Evolutionary conservation across 2,329 filamentous ascomycete genomes (phyloP).

Genomic region (Coleophoma eucalyptorum): DNA sequence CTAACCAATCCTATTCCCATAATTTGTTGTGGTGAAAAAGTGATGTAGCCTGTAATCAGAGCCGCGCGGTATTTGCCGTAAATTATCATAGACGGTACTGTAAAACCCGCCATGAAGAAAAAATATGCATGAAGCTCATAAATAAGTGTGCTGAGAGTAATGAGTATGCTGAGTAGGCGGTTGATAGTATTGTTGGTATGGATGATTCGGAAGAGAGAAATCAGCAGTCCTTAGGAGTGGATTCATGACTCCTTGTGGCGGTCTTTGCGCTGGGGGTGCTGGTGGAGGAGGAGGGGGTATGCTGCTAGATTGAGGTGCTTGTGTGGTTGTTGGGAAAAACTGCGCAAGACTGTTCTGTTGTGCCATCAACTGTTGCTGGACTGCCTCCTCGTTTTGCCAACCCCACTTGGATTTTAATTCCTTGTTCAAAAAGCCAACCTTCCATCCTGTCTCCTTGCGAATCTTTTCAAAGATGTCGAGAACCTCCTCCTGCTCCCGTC

Average conservation of each 20-base stretch:
- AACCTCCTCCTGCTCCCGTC: slow-evolving; percentile 76
- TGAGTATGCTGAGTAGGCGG: slow-evolving; percentile 52
- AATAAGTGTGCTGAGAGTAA: slow-evolving; percentile 20
- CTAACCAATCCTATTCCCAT: no score
- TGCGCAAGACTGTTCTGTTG: slow-evolving; percentile 20
- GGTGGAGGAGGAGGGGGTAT: slow-evolving; percentile 18
- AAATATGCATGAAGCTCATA: slow-evolving; percentile 6
- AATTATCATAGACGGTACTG: neutral
- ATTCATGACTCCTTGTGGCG: slow-evolving; percentile 53
- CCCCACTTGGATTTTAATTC: slow-evolving; percentile 77
- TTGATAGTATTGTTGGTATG: slow-evolving; percentile 78
- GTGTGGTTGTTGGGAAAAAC: slow-evolving; percentile 19
- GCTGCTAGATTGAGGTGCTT: slow-evolving; percentile 11
- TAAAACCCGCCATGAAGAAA: neutral
- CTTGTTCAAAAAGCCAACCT: slow-evolving; percentile 65
- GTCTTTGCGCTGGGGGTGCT: slow-evolving; percentile 9
- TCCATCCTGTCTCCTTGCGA: slow-evolving; percentile 74
- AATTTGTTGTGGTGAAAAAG: no score
- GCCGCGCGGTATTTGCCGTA: no score
- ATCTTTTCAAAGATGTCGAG: slow-evolving; percentile 74
- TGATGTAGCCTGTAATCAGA: no score
- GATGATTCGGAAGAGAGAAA: slow-evolving; percentile 74
- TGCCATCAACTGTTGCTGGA: slow-evolving; percentile 15
- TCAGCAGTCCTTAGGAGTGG: slow-evolving; percentile 69
- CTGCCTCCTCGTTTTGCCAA: slow-evolving; percentile 45